Base-by-base conservation (phyloP, 2,329 filamentous ascomycete species). In the Verticillium nonalfalfae region DNA sequence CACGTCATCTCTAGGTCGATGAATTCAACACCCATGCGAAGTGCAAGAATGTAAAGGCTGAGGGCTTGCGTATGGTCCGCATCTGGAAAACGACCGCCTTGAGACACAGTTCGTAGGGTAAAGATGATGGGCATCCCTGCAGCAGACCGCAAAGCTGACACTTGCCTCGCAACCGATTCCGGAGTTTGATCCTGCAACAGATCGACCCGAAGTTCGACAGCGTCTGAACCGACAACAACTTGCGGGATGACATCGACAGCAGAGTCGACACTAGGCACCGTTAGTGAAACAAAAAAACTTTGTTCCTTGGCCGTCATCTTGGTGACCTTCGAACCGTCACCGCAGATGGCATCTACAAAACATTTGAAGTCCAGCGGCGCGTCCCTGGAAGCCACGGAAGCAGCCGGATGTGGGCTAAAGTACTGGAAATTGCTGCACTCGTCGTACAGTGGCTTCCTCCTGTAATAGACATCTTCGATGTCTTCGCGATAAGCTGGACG, bases 391-490 rank as follows among this genome's bases (percentile, higher is more conserved):
- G 59, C 61, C 35, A 61, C 26, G 9, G 64, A 60, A 33, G 62
- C 61, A 3, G 61, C 76, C 1, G 76, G 68, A 66, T 85, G 86
- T 58, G 92, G 91, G 73, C 91, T 96, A 78, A 94, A 90, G 78
- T 97, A 98, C 68, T 96, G 87, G 68, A 92, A 89, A 72, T 96
- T 99, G 79, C 93, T 97, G 80, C 95, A 98, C 73, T 94, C 86
- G 61, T 91, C 83, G 75, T 92, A 98, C 87, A 91, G 97, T 3
- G 89, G 90, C 73, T 93, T 95, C 40, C 95, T 88, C 59, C 94
- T 89, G 61, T 91, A 79, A 81, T 96, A 99, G 2, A 99, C 94
- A 10, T 87, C 87, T 77, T 92, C 89, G 79, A 97, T 96, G 69
- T 98, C 90, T 67, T 95, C 93, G 5, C 93, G 88, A 71, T 97